phyloP scores from a whole-genome alignment of 2,329 filamentous ascomycete genomes.

The Neocucurbitaria cava region DNA sequence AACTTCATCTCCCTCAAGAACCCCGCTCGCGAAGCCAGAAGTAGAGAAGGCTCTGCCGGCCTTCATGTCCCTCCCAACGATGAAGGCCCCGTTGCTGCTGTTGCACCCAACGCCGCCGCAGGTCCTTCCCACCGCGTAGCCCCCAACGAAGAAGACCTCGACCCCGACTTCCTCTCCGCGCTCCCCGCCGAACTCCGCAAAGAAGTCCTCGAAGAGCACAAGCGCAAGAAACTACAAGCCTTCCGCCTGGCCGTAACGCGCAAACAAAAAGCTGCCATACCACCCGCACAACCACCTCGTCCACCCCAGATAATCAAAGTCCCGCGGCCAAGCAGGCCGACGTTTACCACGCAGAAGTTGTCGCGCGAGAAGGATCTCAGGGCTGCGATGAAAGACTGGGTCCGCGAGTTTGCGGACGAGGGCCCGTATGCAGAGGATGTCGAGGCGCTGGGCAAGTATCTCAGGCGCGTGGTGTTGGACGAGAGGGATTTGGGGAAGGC shows the following conservation, averaged over 20 bases:
- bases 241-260: constrained; percentile 38
- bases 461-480: constrained; percentile 73
- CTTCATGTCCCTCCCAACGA: constrained; percentile 30
- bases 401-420: constrained; percentile 71
- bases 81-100: no score
- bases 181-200: constrained; percentile 71
- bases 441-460: constrained; percentile 73
- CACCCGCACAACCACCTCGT: constrained; percentile 25
- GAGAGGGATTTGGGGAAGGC: constrained; percentile 82
- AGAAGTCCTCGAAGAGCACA: constrained; percentile 80
- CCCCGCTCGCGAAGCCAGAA: constrained; percentile 19
- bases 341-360: constrained; percentile 67
- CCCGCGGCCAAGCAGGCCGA: constrained; percentile 61
- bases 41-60: constrained; percentile 19
- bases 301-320: constrained; percentile 48
- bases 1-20: constrained; percentile 66
- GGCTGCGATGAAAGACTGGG: constrained; percentile 78
- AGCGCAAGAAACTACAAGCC: constrained; percentile 33
- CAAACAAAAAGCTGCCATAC: constrained; percentile 22
- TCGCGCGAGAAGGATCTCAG: constrained; percentile 69
- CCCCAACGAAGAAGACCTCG: constrained; percentile 27
- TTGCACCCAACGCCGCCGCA: no score
- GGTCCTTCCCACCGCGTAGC: no score
- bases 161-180: constrained; percentile 76
- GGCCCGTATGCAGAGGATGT: constrained; percentile 84